Conservation (phyloP, 768 basidiomycete genomes). For the Piloderma croceum region DNA sequence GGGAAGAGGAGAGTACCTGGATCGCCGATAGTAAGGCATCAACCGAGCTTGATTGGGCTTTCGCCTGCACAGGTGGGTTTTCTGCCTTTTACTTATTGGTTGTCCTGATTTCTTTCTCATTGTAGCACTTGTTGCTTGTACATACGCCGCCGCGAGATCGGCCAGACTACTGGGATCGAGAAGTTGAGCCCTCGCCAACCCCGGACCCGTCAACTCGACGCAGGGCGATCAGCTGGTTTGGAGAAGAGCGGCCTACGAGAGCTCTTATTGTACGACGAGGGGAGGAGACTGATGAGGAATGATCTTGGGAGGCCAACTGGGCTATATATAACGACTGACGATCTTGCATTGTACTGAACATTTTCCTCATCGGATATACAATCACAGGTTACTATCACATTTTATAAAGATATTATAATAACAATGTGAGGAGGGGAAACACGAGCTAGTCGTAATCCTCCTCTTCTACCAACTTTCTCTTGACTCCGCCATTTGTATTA, state of each 20-base stretch:
- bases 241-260: no score
- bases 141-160: constrained; percentile 58
- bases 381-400: constrained; percentile 3
- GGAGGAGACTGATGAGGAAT: no score
- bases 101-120: constrained; percentile 3
- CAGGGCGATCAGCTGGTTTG: constrained; percentile 40
- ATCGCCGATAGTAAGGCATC: constrained; percentile 42
- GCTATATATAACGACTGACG: constrained; percentile 6
- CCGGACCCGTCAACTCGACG: constrained; percentile 22
- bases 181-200: constrained; percentile 9
- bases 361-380: constrained; percentile 7
- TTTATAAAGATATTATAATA: constrained; percentile 23
- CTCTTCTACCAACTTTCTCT: constrained; percentile 79
- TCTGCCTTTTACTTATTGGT: neutral
- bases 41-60: constrained; percentile 58
- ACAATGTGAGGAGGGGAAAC: constrained; percentile 20
- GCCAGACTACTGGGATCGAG: constrained; percentile 11
- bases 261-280: no score
- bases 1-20: constrained; percentile 30
- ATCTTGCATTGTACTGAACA: constrained; percentile 5
- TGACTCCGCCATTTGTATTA: constrained; percentile 50
- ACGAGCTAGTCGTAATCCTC: constrained; percentile 71
- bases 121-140: constrained; percentile 58
- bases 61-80: constrained; percentile 65
- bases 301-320: constrained; percentile 9